These are phyloP conservation scores for Podospora didyma DNA, from an alignment of 495 filamentous ascomycete genomes.

Conservation along the genomic window DNA sequence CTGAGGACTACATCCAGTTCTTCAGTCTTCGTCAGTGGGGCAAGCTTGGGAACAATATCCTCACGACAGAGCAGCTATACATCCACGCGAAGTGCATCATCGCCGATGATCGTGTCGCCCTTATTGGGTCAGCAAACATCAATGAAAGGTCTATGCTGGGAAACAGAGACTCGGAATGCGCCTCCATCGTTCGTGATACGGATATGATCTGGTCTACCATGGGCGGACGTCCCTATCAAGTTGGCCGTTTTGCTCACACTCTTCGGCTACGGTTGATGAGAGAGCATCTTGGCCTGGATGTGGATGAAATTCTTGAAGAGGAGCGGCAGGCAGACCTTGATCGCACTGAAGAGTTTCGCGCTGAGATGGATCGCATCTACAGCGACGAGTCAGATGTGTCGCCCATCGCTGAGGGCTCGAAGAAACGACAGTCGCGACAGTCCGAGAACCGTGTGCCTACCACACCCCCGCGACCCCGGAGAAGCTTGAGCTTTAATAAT, in stretches of 20 bases:
- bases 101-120: conserved; percentile 87
- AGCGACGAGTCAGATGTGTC: conserved; percentile 30
- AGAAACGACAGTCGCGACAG: conserved; percentile 9
- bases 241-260: conserved; percentile 89
- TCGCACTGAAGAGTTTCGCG: conserved; percentile 44
- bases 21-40: conserved; percentile 92
- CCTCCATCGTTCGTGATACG: conserved; percentile 86
- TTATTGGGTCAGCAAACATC: conserved; percentile 98
- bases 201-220: conserved; percentile 92
- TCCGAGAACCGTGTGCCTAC: conserved; percentile 9
- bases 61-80: conserved; percentile 96
- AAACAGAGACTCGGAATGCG: conserved; percentile 85
- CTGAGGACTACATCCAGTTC: conserved; percentile 95
- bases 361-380: conserved; percentile 53
- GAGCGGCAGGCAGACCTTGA: conserved; percentile 58
- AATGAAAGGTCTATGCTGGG: conserved; percentile 97
- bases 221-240: conserved; percentile 81
- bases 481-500: conserved; percentile 75
- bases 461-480: conserved; percentile 10
- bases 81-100: conserved; percentile 98
- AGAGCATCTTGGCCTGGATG: conserved; percentile 92
- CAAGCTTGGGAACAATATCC: conserved; percentile 73
- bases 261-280: conserved; percentile 93
- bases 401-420: conserved; percentile 27
- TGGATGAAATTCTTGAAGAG: conserved; percentile 84